A percentile compares a stretch with the other conserved stretches of the same genome.
Evolutionary conservation across 768 basidiomycete genomes (phyloP).

Genomic region (Calocera viscosa): DNA sequence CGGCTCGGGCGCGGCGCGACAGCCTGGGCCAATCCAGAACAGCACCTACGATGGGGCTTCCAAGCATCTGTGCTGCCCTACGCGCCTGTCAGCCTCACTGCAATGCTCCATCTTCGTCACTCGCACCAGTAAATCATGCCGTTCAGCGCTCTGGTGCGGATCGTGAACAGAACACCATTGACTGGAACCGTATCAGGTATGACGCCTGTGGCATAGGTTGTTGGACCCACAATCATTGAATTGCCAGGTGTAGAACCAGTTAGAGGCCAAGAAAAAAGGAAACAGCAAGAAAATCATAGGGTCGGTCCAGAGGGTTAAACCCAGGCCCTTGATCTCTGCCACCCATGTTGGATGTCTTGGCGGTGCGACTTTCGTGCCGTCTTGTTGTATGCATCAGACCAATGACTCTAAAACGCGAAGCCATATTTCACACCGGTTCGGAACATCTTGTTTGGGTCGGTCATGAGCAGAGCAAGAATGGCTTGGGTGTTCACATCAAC

Average conservation of each 20-base stretch:
- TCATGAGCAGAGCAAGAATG: constrained; percentile 41
- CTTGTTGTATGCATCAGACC: constrained; percentile 20
- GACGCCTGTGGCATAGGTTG: neutral
- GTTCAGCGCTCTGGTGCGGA: constrained; percentile 52
- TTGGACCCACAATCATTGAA: constrained; percentile 36
- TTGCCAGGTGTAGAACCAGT: constrained; percentile 46
- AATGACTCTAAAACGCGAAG: constrained; percentile 5
- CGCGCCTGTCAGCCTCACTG: neutral
- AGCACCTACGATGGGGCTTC: constrained; percentile 44
- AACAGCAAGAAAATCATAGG: constrained; percentile 57
- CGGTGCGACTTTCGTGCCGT: constrained; percentile 52
- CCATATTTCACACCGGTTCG: constrained; percentile 32
- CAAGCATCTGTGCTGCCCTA: neutral
- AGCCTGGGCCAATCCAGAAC: constrained; percentile 48
- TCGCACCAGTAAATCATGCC: constrained; percentile 72
- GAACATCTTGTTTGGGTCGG: constrained; percentile 55
- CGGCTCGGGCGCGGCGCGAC: constrained; percentile 57
- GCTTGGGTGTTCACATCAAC: neutral
- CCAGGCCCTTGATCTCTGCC: constrained; percentile 57
- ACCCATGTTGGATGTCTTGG: constrained; percentile 66
- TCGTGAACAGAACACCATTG: constrained; percentile 57
- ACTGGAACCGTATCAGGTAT: constrained; percentile 26
- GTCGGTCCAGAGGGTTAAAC: constrained; percentile 53
- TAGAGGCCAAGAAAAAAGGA: constrained; percentile 75
- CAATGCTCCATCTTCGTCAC: no score